phyloP scores from a whole-genome alignment of 768 basidiomycete genomes.

The Amanita thiersii region DNA sequence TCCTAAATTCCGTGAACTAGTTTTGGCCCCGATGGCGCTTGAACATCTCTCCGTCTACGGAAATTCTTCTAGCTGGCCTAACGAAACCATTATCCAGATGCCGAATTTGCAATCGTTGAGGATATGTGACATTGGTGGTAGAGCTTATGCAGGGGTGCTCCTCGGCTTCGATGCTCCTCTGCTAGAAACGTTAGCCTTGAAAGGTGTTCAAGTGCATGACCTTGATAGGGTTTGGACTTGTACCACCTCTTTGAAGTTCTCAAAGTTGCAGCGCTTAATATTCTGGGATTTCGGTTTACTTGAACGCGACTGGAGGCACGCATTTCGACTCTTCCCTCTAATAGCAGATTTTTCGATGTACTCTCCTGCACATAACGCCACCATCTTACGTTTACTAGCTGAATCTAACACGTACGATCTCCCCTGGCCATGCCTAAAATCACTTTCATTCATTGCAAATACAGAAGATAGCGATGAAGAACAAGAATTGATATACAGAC shows the following conservation, averaged over 20 bases:
- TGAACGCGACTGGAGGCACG: slow-evolving; percentile 2
- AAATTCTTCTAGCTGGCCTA: slow-evolving; percentile 24
- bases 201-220: slow-evolving; percentile 32
- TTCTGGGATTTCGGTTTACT: slow-evolving; percentile 33
- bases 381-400: slow-evolving; percentile 20
- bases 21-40: slow-evolving; percentile 25
- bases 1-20: slow-evolving; percentile 23
- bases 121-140: slow-evolving; percentile 28
- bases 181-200: slow-evolving; percentile 32
- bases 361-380: slow-evolving; percentile 16
- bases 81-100: slow-evolving; percentile 18
- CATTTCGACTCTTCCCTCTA: slow-evolving; percentile 12
- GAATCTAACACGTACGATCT: slow-evolving; percentile 7
- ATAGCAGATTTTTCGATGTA: slow-evolving; percentile 24
- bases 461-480: slow-evolving; percentile 15
- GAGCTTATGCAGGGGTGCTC: slow-evolving; percentile 30
- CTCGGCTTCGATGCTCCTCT: slow-evolving; percentile 28
- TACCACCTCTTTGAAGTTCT: slow-evolving; percentile 19
- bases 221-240: slow-evolving; percentile 26
- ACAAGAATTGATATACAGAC: slow-evolving; percentile 15
- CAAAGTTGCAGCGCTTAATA: slow-evolving; percentile 25
- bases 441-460: slow-evolving; percentile 23
- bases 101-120: slow-evolving; percentile 32
- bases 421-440: slow-evolving; percentile 28
- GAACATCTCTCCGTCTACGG: slow-evolving; percentile 36